Percentiles rank a stretch among this genome's conserved stretches.
These are phyloP conservation scores for Circinella umbellata DNA, from an alignment of 371 early-diverging fungal species.

Conservation along the genomic window DNA sequence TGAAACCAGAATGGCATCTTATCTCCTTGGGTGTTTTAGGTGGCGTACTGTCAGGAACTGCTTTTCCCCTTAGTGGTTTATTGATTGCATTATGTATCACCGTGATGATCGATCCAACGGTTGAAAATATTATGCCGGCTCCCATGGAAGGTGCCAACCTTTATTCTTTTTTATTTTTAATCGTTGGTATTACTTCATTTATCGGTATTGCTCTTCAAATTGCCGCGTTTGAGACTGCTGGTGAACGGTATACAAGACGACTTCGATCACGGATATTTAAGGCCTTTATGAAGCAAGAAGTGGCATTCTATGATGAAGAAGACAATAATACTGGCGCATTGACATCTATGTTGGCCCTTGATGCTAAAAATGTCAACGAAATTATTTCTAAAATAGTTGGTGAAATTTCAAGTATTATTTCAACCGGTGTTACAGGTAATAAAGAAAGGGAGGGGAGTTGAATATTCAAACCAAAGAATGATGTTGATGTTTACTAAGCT, in stretches of 20 bases:
- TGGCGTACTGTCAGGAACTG: slow-evolving; percentile 54
- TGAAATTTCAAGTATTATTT: slow-evolving; percentile 49
- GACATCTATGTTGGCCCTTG: slow-evolving; percentile 77
- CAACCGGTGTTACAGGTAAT: slow-evolving; percentile 37
- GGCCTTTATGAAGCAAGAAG: slow-evolving; percentile 71
- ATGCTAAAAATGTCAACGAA: slow-evolving; percentile 69
- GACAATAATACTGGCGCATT: slow-evolving; percentile 80
- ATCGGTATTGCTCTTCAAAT: slow-evolving; percentile 35
- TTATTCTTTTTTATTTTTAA: slow-evolving; percentile 72
- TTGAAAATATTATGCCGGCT: slow-evolving; percentile 3
- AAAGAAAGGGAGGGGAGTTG: too few species aligned
- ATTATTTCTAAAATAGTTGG: slow-evolving; percentile 69
- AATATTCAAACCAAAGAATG: too few species aligned
- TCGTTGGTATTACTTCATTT: slow-evolving; percentile 54
- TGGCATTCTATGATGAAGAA: slow-evolving; percentile 83
- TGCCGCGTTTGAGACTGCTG: slow-evolving; percentile 38
- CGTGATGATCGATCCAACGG: slow-evolving; percentile 17
- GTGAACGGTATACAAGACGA: slow-evolving; percentile 58
- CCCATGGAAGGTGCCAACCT: slow-evolving; percentile 57
- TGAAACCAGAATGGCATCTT: slow-evolving; percentile 42
- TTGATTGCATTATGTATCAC: slow-evolving; percentile 33
- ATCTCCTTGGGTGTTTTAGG: slow-evolving; percentile 45
- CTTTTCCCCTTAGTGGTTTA: slow-evolving; percentile 39
- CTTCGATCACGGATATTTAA: slow-evolving; percentile 55
- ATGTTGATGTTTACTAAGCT: too few species aligned